These are phyloP conservation scores for Pisolithus tinctorius DNA, from an alignment of 768 basidiomycete genomes.

Conservation along the genomic window DNA sequence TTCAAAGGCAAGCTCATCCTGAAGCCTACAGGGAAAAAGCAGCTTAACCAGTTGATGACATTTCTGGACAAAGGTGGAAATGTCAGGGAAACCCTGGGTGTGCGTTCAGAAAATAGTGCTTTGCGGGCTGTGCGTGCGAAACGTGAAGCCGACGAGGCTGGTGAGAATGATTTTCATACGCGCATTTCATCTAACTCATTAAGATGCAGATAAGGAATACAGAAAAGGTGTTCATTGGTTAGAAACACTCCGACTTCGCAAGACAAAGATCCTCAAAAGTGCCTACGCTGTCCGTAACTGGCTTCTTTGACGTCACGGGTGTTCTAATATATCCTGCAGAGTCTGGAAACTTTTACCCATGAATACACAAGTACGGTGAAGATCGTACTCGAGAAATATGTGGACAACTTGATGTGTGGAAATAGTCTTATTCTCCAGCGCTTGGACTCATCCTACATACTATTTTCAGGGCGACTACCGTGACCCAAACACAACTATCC, in stretches of 20 bases:
- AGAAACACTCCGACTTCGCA: slow-evolving; percentile 79
- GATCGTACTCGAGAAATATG: slow-evolving; percentile 60
- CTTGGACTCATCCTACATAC: not conserved
- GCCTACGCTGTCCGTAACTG: slow-evolving; percentile 60
- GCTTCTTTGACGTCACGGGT: not conserved
- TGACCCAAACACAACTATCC: slow-evolving; percentile 70
- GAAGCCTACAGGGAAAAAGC: slow-evolving; percentile 60
- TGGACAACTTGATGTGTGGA: slow-evolving; percentile 64
- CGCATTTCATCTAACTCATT: slow-evolving; percentile 2
- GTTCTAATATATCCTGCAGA: slow-evolving; percentile 38
- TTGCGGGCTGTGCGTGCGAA: slow-evolving; percentile 76
- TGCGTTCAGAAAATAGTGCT: slow-evolving; percentile 54
- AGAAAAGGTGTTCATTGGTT: slow-evolving; percentile 85
- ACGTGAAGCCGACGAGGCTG: slow-evolving; percentile 87
- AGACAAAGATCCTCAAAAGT: slow-evolving; percentile 75
- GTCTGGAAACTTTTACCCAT: slow-evolving; percentile 70
- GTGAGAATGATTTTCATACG: slow-evolving; percentile 31
- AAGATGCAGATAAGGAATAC: slow-evolving; percentile 73
- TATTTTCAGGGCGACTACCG: slow-evolving; percentile 61
- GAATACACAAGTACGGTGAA: slow-evolving; percentile 65
- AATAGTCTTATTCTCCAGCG: not conserved
- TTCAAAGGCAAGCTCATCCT: not conserved
- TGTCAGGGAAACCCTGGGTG: slow-evolving; percentile 53
- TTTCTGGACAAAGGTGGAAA: slow-evolving; percentile 73
- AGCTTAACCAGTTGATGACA: slow-evolving; percentile 79